These are phyloP conservation scores for Termitomyces heimii DNA, from an alignment of 768 basidiomycete species.

Conservation along the genomic window DNA sequence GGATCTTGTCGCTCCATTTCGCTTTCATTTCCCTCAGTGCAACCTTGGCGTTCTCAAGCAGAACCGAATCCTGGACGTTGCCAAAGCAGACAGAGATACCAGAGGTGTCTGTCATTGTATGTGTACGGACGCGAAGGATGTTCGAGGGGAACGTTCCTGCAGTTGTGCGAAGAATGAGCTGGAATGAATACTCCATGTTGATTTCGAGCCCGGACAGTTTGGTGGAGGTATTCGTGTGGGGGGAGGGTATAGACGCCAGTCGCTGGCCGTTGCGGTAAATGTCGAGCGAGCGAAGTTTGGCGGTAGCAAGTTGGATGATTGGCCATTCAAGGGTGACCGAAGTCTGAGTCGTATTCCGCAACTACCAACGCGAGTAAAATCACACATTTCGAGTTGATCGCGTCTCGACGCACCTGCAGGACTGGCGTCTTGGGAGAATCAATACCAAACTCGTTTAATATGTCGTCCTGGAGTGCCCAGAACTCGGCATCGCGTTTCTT, in stretches of 20 bases:
- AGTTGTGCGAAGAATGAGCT: slow-evolving; percentile 87
- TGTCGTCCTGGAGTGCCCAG: slow-evolving; percentile 77
- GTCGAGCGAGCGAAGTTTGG: slow-evolving; percentile 83
- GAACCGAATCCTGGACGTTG: slow-evolving; percentile 66
- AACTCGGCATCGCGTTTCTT: slow-evolving; percentile 77
- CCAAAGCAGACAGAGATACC: slow-evolving; percentile 96
- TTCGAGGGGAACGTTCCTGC: slow-evolving; percentile 90
- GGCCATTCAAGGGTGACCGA: slow-evolving; percentile 98
- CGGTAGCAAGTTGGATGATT: slow-evolving; percentile 72
- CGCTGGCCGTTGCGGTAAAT: slow-evolving; percentile 91
- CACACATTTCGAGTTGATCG: background rate
- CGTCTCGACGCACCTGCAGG: slow-evolving; percentile 48
- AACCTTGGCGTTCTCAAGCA: slow-evolving; percentile 77
- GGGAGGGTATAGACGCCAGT: slow-evolving; percentile 79
- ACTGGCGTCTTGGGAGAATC: slow-evolving; percentile 64
- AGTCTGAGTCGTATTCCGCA: slow-evolving; percentile 95
- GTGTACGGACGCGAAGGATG: slow-evolving; percentile 76
- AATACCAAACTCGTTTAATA: slow-evolving; percentile 69
- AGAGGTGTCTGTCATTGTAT: slow-evolving; percentile 92
- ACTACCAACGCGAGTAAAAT: slow-evolving; percentile 29
- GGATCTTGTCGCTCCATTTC: slow-evolving; percentile 87
- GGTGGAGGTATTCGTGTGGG: slow-evolving; percentile 79
- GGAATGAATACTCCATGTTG: slow-evolving; percentile 88
- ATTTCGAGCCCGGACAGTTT: slow-evolving; percentile 80
- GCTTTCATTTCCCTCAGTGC: slow-evolving; percentile 84